Percentiles rank a stretch among this genome's conserved stretches.
Evolutionary conservation across 1,284 basidiomycete species (phyloP).

Genomic region (Ganoderma sp.): DNA sequence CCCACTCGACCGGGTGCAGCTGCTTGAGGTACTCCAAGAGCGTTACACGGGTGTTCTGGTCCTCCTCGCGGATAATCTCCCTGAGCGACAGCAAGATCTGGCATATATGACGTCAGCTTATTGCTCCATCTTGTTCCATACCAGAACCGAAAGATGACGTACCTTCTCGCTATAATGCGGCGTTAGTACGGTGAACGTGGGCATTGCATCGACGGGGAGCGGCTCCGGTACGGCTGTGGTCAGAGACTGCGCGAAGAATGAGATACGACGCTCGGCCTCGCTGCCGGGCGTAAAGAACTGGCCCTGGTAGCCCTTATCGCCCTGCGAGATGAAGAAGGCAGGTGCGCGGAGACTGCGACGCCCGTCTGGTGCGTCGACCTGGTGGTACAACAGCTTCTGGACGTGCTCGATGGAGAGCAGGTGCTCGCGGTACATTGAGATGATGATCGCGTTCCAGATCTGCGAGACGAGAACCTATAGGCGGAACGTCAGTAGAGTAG

Average conservation of each 20-base stretch:
- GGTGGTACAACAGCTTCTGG: constrained; percentile 93
- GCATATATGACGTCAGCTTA: constrained; percentile 9
- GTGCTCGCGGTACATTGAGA: constrained; percentile 99
- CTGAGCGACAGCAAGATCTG: constrained; percentile 90
- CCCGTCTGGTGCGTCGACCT: constrained; percentile 86
- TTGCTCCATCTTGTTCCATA: not conserved
- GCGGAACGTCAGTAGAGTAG: constrained; percentile 31
- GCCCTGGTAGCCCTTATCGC: constrained; percentile 81
- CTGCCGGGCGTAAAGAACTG: constrained; percentile 94
- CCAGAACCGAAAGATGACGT: constrained; percentile 2
- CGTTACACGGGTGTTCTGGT: constrained; percentile 94
- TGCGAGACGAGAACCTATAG: constrained; percentile 91
- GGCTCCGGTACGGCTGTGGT: constrained; percentile 90
- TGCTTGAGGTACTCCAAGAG: constrained; percentile 98
- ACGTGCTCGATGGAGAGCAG: constrained; percentile 95
- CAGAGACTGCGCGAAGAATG: constrained; percentile 95
- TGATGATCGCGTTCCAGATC: constrained; percentile 98
- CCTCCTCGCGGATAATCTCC: constrained; percentile 96
- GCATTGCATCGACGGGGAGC: constrained; percentile 94
- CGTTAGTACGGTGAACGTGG: constrained; percentile 94
- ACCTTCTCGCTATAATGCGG: constrained; percentile 97
- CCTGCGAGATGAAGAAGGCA: constrained; percentile 93
- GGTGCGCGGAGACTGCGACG: constrained; percentile 90
- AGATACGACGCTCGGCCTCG: constrained; percentile 93
- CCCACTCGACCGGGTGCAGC: constrained; percentile 97